Base-by-base conservation (phyloP, 2,329 filamentous ascomycete species). In the Boeremia exigua region DNA sequence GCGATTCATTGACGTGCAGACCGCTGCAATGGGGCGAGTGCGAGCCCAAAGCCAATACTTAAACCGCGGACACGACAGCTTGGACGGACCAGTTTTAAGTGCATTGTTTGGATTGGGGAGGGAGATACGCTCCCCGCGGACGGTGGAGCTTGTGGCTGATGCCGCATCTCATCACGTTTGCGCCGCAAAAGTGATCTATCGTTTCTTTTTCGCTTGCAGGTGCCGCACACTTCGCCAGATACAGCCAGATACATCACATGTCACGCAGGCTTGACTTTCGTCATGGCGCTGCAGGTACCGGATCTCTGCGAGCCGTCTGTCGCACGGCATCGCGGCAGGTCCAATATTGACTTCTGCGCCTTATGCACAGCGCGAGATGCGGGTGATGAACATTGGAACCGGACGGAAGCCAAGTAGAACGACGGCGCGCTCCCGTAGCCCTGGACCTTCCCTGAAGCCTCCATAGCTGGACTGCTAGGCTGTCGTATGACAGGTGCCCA, bases 361-460 rank as follows among this genome's bases (percentile, higher is more conserved):
- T 27, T 50, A 15, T 56, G 52, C 39, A 44, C 47, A 51, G 48
- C 34, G 53, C 48, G 43, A 58, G 49, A 49, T 48, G 60, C 59
- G 59, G 60, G 58, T 65, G 59, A 62, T 59, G 63, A 54, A 58
- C 60, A 59, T 47, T 61, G 58, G 55, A 55, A 53, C 59, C 60
- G 58, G 57, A 59, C 59, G 51, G 53, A 42, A 56, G 60, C 61
- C 53, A 59, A 57, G 48, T 29, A 54, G 58, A 51, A 48, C 48
- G 56, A 61, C 61, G 64, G 64, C 62, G 47, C 66, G 62, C 65
- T 71, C 68, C 69, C 68, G 69, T 50, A 46, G 53, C 30, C 40
- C 29, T 48, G 53, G 43, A 17, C 53, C 62, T 63, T 55, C 57
- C 59, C 65, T 63, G 58, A 55, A 65, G 19, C 62, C 63, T 63